Base-by-base conservation (phyloP, 805 yeast species). In the Suhomyces sp. region DNA sequence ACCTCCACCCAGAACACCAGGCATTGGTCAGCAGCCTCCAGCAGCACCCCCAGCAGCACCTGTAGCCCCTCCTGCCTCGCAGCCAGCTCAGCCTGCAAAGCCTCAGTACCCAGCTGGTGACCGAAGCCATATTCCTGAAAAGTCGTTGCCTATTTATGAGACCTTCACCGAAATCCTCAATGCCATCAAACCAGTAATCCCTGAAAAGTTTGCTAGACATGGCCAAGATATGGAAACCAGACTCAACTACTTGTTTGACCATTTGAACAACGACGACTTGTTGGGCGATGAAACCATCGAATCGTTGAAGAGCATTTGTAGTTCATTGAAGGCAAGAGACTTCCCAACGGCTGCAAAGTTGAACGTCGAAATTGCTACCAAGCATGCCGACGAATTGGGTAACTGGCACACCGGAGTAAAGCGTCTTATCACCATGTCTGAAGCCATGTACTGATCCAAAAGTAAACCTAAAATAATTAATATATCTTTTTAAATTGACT, bases 401-500 rank as follows among this genome's bases (percentile, higher is more conserved):
- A 84, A 87, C 62, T 94, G 99, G 99, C 82, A 88, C 74, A 83
- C 88, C 31, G 99, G 99, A 61, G 86, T 94, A 46, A 90, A 87
- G 70, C 84, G 97, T 60, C 79, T 94, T 57, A 84, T 93, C 56
- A 87, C 86, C 57, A 89, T 94, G 81, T 83, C 76, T 3, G 78
- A 75, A 57, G 79, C 76, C 12, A 58, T 69, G 58, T 60, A 60
- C 26, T 65, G 29, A 24, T 24, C 26, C 26, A 24, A 52, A 40
- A 31, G 4, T 17, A 40, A 35, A 35, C 40, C 13, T n/a, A n/a
- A 33, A 33, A 33, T 33, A 33, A 33, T 24, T 24, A 24, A 24
- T 4, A 24, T 24, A 26, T 26, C 29, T 26, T 26, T 26, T 26
- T 26, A 26, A 26, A 26, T 26, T 26, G 10, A 26, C 29, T 26